Base-by-base conservation (phyloP, 2,329 filamentous ascomycete species). In the Botryotinia calthae region DNA sequence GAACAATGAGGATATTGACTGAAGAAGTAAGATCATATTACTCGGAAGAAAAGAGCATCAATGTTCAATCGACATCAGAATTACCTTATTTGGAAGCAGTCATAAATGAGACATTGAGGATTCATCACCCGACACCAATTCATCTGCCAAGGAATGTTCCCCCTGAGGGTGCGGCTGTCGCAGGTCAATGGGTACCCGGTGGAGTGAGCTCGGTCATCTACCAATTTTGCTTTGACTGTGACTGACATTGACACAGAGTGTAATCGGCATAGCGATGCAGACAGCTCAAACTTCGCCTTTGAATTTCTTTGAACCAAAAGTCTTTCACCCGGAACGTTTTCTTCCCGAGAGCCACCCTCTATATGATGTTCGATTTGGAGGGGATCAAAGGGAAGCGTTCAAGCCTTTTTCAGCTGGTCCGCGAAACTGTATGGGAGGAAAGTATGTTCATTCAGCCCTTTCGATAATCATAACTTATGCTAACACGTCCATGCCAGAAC, bases 21-120 rank as follows among this genome's bases (percentile, higher is more conserved):
- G 28, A 79, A 0, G 85, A 87, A 76, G 78, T 86, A 0, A 83
- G 83, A 0, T 75, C 78, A 0, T 44, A 79, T 0, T 86, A 85
- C 71, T 71, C 72, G 1, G 74, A 63, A 0, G 79, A 82, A 40
- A 78, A 80, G 0, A 82, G 85, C 4, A 85, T 87, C 65, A 81
- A 76, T 37, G 70, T 84, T 12, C 44, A 48, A 25, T 56, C 61
- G 10, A 61, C 62, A 10, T 59, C 25, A 9, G 31, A 63, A 37
- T 51, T 74, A 8, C 22, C 37, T 37, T 74, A 74, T 42, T 42
- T 68, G 48, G 40, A 58, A 31, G 71, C 71, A 25, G 61, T 66
- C 51, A 65, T 74, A 28, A 63, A 73, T 31, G 73, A 74, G 56
- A 58, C 64, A 9, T 51, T 74, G 20, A 56, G 73, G n/a, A 70